Conservation (phyloP, 2,329 filamentous ascomycete species). For the Whalleya microplaca region DNA sequence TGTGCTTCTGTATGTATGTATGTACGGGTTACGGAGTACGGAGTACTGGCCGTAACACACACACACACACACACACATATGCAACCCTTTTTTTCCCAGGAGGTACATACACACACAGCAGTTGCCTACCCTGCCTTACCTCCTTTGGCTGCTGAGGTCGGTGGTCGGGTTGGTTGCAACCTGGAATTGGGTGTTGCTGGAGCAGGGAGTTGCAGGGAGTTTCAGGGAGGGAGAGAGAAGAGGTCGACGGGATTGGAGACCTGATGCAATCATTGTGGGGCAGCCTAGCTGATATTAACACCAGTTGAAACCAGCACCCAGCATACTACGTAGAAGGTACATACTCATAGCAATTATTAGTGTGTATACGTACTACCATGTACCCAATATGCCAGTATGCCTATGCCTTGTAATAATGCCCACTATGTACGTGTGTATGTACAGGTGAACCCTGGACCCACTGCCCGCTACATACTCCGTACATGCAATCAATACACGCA, state of each 20-base stretch:
- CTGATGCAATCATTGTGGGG: background rate
- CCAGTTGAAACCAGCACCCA: background rate
- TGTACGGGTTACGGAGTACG: too few relatives aligned
- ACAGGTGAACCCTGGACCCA: too few relatives aligned
- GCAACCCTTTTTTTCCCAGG: too few relatives aligned
- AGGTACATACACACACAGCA: too few relatives aligned
- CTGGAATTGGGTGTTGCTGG: background rate
- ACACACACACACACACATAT: too few relatives aligned
- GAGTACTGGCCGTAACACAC: background rate
- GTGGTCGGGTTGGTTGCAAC: background rate
- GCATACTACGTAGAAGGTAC: too few relatives aligned
- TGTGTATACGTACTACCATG: background rate
- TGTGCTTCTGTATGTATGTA: background rate
- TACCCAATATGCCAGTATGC: background rate
- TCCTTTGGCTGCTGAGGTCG: background rate
- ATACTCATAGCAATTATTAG: too few relatives aligned
- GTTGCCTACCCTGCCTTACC: background rate
- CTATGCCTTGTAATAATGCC: too few relatives aligned
- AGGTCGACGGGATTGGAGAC: background rate
- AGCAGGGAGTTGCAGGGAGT: too few relatives aligned
- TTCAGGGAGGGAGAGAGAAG: background rate
- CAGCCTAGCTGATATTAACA: conserved; percentile 3
- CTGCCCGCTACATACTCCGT: too few relatives aligned
- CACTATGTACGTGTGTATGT: too few relatives aligned
- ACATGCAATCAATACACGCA: too few relatives aligned